A percentile compares a stretch with the other conserved stretches of the same genome.
phyloP scores from a whole-genome alignment of 768 basidiomycete species.

The Mycena metata region DNA sequence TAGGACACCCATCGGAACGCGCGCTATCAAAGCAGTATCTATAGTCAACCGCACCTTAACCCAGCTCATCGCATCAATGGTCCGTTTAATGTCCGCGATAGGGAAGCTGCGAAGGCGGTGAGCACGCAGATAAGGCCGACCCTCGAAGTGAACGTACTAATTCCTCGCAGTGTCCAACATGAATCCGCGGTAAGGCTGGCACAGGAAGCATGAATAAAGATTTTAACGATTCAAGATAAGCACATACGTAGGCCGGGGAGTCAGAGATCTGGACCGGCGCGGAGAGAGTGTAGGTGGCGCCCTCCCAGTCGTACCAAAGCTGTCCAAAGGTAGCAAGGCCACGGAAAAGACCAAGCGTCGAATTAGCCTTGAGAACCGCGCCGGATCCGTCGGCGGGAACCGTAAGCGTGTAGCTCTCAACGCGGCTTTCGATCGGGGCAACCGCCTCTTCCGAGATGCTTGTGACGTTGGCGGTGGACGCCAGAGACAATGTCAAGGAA shows the following conservation, averaged over 20 bases:
- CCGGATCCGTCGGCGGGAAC: conserved; percentile 56
- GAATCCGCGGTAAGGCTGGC: conserved; percentile 62
- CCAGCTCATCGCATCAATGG: conserved; percentile 66
- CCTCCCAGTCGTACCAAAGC: conserved; percentile 51
- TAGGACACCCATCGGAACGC: conserved; percentile 38
- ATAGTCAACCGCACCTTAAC: conserved; percentile 52
- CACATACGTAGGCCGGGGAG: conserved; percentile 53
- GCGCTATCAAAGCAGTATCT: background rate
- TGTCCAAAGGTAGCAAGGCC: conserved; percentile 68
- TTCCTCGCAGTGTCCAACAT: conserved; percentile 72
- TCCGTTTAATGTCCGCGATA: conserved; percentile 58
- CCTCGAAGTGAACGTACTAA: conserved; percentile 43
- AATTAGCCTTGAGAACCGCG: conserved; percentile 57
- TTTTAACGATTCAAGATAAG: background rate
- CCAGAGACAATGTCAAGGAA: conserved; percentile 50
- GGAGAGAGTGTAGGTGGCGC: conserved; percentile 51
- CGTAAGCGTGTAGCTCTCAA: conserved; percentile 59
- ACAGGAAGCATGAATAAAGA: background rate
- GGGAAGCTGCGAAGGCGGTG: conserved; percentile 45
- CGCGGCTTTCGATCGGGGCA: conserved; percentile 51
- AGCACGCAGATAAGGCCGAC: background rate
- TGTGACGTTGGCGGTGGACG: conserved; percentile 31
- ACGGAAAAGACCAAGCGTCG: conserved; percentile 61
- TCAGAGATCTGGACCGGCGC: conserved; percentile 60
- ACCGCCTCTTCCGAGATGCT: conserved; percentile 56